Conservation (phyloP, 2,329 filamentous ascomycete species). For the Monosporascus ibericus region DNA sequence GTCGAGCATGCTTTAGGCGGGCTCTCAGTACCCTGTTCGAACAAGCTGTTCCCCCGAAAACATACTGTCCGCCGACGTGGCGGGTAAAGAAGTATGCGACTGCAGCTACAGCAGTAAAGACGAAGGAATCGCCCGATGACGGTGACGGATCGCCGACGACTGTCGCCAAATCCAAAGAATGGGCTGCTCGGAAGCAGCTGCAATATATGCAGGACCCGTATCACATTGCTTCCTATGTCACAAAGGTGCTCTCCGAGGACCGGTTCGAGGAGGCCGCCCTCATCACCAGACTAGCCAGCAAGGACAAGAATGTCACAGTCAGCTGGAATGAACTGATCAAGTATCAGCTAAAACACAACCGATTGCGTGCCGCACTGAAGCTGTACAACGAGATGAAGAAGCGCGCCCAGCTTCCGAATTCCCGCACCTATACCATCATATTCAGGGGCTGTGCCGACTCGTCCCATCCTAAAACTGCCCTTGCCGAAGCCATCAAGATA, state of each 20-base stretch:
- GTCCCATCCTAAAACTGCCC: conserved; percentile 49
- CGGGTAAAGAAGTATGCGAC: conserved; percentile 14
- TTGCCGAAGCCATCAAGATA: conserved; percentile 64
- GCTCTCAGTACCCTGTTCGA: conserved; percentile 13
- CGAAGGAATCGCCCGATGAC: conserved; percentile 10
- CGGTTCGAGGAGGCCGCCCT: conserved; percentile 61
- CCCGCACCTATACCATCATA: conserved; percentile 77
- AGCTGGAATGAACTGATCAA: conserved; percentile 86
- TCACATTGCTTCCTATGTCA: conserved; percentile 64
- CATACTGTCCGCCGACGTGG: conserved; percentile 3
- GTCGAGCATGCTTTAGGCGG: conserved; percentile 29
- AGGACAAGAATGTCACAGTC: conserved; percentile 57
- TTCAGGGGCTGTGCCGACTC: conserved; percentile 67
- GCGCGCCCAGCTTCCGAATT: conserved; percentile 71
- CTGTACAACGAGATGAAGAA: conserved; percentile 99
- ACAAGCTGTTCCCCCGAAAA: conserved; percentile 9
- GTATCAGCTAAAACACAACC: conserved; percentile 57
- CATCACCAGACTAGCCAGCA: conserved; percentile 65
- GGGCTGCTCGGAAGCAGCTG: conserved; percentile 49
- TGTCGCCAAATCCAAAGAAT: conserved; percentile 22
- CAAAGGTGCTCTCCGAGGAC: conserved; percentile 50
- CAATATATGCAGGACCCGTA: conserved; percentile 62
- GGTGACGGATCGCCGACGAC: conserved; percentile 10
- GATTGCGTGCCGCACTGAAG: conserved; percentile 62
- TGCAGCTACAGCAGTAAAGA: neutral